Evolutionary conservation across 2,329 filamentous ascomycete genomes (phyloP).

Genomic region (Escovopsis sp.): DNA sequence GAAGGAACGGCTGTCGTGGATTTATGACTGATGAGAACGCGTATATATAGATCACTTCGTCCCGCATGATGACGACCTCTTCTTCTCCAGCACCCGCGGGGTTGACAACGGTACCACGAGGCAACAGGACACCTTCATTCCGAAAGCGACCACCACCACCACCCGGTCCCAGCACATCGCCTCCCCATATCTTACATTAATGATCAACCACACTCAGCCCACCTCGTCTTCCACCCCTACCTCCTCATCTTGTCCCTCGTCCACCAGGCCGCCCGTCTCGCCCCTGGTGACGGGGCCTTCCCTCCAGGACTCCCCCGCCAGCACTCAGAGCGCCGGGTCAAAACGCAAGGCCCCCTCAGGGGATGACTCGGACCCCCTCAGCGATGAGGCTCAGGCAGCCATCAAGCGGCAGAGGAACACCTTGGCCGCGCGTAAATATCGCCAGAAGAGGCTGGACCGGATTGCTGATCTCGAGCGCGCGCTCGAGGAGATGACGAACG

Average conservation of each 20-base stretch:
- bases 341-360: constrained; percentile 7
- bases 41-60: constrained; percentile 3
- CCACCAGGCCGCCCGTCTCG: too few species aligned
- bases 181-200: not conserved
- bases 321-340: constrained; percentile 5
- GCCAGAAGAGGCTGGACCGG: constrained; percentile 55
- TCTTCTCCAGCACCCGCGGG: constrained; percentile 1
- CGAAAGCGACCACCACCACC: not conserved
- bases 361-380: constrained; percentile 9
- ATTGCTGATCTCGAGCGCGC: constrained; percentile 46
- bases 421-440: constrained; percentile 55
- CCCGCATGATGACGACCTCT: not conserved
- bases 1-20: not conserved
- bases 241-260: too few species aligned
- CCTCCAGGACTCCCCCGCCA: constrained; percentile 2
- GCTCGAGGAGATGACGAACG: constrained; percentile 41
- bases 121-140: constrained; percentile 1
- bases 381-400: constrained; percentile 14
- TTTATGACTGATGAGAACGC: not conserved
- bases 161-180: not conserved
- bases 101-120: not conserved
- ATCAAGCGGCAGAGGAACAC: constrained; percentile 54
- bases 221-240: constrained; percentile 1
- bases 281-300: not conserved
- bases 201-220: too few species aligned